Conservation (phyloP, 2,329 filamentous ascomycete genomes). For the Cladophialophora immunda region DNA sequence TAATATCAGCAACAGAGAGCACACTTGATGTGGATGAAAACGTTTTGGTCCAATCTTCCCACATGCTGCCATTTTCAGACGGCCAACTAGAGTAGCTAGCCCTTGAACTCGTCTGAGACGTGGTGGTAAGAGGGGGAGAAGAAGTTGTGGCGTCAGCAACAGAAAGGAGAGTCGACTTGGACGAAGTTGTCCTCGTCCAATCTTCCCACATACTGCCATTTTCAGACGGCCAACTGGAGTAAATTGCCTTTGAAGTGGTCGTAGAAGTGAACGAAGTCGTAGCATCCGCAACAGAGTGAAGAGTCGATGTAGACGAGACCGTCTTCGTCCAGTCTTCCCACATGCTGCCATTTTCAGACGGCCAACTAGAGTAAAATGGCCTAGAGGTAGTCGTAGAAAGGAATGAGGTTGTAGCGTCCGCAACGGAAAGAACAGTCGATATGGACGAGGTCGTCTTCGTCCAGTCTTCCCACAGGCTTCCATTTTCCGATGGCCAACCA, state of each 20-base stretch:
- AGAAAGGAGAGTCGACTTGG: not conserved
- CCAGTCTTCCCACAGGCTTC: slow-evolving; percentile 3
- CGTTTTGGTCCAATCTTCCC: not conserved
- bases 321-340: not conserved
- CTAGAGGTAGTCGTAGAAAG: slow-evolving; percentile 3
- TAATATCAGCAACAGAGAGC: not conserved
- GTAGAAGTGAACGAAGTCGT: not conserved
- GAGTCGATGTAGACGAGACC: not conserved
- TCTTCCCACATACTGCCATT: no score
- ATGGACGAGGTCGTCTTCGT: not conserved
- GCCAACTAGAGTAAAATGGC: slow-evolving; percentile 2
- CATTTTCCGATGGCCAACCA: no score
- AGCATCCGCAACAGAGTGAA: not conserved
- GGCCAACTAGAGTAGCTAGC: not conserved
- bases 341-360: not conserved
- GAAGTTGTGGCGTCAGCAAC: not conserved
- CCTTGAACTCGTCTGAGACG: not conserved
- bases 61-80: not conserved
- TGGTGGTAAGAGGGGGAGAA: not conserved
- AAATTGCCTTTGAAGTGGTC: not conserved
- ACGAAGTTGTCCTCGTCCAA: no score
- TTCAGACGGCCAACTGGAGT: not conserved
- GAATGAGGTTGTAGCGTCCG: not conserved
- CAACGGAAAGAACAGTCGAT: not conserved
- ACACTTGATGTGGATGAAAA: not conserved